Evolutionary conservation across 2,329 filamentous ascomycete species (phyloP).

Genomic region (Apiospora saccharicola): DNA sequence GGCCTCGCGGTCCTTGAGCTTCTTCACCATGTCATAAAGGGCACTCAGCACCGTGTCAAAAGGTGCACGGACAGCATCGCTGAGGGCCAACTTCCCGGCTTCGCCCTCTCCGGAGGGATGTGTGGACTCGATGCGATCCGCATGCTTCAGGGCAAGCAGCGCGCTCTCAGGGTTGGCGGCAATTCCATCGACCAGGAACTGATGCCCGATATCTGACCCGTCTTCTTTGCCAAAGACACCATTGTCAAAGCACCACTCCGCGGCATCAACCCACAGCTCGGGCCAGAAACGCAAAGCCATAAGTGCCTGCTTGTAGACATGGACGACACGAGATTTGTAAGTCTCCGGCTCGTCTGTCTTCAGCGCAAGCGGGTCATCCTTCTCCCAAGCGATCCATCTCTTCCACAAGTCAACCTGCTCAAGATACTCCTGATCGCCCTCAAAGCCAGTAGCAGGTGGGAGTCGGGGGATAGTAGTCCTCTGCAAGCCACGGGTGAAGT

Average conservation of each 20-base stretch:
- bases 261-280: slow-evolving; percentile 93
- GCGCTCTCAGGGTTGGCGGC: slow-evolving; percentile 93
- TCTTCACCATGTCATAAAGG: slow-evolving; percentile 85
- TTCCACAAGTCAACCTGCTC: slow-evolving; percentile 91
- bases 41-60: slow-evolving; percentile 85
- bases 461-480: slow-evolving; percentile 82
- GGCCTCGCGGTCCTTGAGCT: slow-evolving; percentile 70
- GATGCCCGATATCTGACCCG: slow-evolving; percentile 67
- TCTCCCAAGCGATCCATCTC: slow-evolving; percentile 95
- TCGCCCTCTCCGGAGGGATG: slow-evolving; percentile 80
- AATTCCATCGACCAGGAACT: slow-evolving; percentile 83
- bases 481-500: slow-evolving; percentile 78
- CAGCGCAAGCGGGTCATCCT: slow-evolving; percentile 86
- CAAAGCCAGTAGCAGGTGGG: slow-evolving; percentile 84
- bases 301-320: slow-evolving; percentile 90
- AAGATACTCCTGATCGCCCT: slow-evolving; percentile 84
- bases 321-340: slow-evolving; percentile 82
- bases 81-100: slow-evolving; percentile 76
- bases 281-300: slow-evolving; percentile 96
- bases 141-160: slow-evolving; percentile 86
- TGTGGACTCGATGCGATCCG: slow-evolving; percentile 84
- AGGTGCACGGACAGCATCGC: slow-evolving; percentile 79
- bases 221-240: slow-evolving; percentile 69
- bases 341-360: slow-evolving; percentile 79
- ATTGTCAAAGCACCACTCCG: slow-evolving; percentile 89